A percentile compares a stretch with the other conserved stretches of the same genome.
Evolutionary conservation across 2,329 filamentous ascomycete species (phyloP).

Genomic region (Sclerotinia sclerotiorum): DNA sequence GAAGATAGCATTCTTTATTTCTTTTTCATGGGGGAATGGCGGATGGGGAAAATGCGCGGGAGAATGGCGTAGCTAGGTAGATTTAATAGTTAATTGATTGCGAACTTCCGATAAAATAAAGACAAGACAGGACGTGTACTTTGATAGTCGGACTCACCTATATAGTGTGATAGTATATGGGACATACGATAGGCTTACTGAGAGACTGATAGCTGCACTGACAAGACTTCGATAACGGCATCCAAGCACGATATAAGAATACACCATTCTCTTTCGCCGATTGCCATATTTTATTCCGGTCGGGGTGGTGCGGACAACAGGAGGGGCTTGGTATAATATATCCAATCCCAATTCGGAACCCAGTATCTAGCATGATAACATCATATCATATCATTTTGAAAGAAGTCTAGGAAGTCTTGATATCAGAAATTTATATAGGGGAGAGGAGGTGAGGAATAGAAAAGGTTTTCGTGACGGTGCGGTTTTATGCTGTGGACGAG

Average conservation of each 20-base stretch:
- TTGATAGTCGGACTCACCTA: background rate
- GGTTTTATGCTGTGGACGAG: background rate
- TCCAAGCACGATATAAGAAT: background rate
- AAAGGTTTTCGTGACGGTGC: background rate
- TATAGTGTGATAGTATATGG: background rate
- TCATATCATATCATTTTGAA: background rate
- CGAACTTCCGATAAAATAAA: background rate
- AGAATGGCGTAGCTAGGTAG: background rate
- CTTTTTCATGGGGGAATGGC: background rate
- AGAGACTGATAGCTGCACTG: conserved; percentile 6
- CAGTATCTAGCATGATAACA: background rate
- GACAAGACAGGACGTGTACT: no score
- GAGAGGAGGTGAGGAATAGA: background rate
- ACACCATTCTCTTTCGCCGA: conserved; percentile 2
- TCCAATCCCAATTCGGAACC: background rate
- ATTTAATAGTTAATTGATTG: no score
- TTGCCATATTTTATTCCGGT: conserved; percentile 9
- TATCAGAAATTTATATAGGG: background rate
- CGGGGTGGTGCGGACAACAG: conserved; percentile 8
- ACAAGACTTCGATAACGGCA: conserved; percentile 3
- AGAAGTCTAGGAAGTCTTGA: background rate
- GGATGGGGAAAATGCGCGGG: background rate
- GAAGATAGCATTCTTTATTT: conserved; percentile 6
- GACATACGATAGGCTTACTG: conserved; percentile 4
- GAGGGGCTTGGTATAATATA: conserved; percentile 4